Evolutionary conservation across 164 flowering plant species (phyloP).

Genomic region (Nymphaea thermarum): DNA sequence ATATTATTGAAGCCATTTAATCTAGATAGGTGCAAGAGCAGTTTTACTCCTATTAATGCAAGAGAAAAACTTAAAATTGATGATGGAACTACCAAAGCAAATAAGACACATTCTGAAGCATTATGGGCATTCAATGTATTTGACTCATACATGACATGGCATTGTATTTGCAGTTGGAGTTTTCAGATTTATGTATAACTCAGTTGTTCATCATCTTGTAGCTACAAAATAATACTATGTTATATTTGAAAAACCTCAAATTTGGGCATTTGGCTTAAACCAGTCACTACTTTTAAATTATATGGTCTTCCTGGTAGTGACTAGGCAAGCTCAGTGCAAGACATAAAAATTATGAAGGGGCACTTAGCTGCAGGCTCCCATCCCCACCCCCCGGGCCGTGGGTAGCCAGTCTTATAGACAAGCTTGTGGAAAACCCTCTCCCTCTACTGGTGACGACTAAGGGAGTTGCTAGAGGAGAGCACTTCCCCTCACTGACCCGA

Average conservation of each 20-base stretch:
- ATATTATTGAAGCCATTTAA: constrained; percentile 2
- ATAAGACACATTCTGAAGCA: background rate
- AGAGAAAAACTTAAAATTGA: constrained; percentile 1
- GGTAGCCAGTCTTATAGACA: too few relatives aligned
- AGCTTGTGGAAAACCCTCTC: too few relatives aligned
- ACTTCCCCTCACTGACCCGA: too few relatives aligned
- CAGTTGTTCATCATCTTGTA: background rate
- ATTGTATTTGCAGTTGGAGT: background rate
- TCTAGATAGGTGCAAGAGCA: constrained; percentile 3
- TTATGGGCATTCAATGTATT: background rate
- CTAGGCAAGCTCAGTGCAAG: background rate
- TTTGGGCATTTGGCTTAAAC: background rate
- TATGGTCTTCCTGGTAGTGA: background rate
- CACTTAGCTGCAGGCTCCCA: too few relatives aligned
- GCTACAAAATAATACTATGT: background rate
- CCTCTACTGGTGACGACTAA: too few relatives aligned
- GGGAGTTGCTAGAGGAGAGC: too few relatives aligned
- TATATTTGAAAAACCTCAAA: background rate
- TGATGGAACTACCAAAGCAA: background rate
- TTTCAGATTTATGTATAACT: constrained; percentile 1
- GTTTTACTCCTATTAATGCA: background rate
- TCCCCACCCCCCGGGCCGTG: too few relatives aligned
- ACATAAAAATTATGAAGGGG: background rate
- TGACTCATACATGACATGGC: constrained; percentile 2
- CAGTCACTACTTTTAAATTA: background rate